Base-by-base conservation (phyloP, 306 rosid species). In the Prunus mume region DNA sequence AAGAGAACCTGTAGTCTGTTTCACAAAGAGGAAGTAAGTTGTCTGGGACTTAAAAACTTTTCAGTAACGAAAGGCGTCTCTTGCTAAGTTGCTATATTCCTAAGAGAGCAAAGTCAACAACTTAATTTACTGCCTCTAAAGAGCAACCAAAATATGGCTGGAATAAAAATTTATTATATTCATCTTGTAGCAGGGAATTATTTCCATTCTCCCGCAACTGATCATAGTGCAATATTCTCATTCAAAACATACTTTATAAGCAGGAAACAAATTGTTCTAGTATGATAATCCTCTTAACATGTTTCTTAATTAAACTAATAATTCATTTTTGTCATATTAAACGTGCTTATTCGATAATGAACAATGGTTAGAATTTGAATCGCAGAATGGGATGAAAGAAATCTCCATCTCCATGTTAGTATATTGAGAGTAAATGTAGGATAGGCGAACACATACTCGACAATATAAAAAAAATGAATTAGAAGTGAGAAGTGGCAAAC, bases 1-100 rank as follows among this genome's bases (percentile, higher is more conserved):
- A 12, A 93, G 90, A 67, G 98, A 93, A 62, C 96, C 98, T 32
- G 98, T 93, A 10, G 98, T 90, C 96, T 93, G 91, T 80, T 76
- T 28, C 49, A 38, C 38, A 7, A 77, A 73, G 14, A 66, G 76
- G 20, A 68, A 82, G 63, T 57, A 14, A 52, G 27, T 55, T 55
- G 25, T 19, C 61, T 55, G 4, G 22, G 57, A 18, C 46, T 3
- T 10, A 7, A 56, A 55, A 57, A 65, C 43, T 64, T 47, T 18
- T 69, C 24, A 70, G 61, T 28, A 10, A 51, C 2, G 2, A 17
- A 24, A 71, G 49, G 6, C 32, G 9, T 43, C 32, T 22, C 18
- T 13, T 6, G 9, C 24, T 22, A 22, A 22, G 24, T 22, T 22
- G 24, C 34, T 67, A 67, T 43, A 5, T 45, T 45, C 45, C 28